A percentile compares a stretch with the other conserved stretches of the same genome.
Evolutionary conservation across 176 grass and related monocot species (phyloP).

Genomic region (Bonia amplexicaulis): DNA sequence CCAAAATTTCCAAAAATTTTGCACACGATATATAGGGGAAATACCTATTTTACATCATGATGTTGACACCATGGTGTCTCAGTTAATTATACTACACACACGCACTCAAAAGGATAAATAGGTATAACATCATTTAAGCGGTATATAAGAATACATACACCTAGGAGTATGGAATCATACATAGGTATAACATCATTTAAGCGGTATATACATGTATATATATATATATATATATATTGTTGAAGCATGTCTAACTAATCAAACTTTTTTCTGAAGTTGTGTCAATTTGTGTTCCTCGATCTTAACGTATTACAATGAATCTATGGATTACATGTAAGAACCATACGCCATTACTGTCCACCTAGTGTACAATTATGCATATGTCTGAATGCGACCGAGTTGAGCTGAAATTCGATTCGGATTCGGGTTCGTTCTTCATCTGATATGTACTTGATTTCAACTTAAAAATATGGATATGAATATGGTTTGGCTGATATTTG

Average conservation of each 20-base stretch:
- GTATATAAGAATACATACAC: no score
- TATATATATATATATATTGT: background rate
- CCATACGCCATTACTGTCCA: background rate
- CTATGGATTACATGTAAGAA: background rate
- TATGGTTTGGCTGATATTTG: background rate
- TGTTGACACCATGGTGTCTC: no score
- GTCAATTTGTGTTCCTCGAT: background rate
- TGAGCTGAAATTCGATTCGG: background rate
- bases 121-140: no score
- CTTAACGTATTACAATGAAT: background rate
- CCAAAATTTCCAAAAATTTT: no score
- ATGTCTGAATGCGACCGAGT: background rate
- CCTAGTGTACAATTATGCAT: background rate
- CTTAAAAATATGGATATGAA: background rate
- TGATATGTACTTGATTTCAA: background rate
- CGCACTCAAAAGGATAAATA: no score
- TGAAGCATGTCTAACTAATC: background rate
- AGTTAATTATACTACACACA: no score
- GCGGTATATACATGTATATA: no score
- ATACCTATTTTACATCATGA: no score
- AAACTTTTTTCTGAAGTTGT: background rate
- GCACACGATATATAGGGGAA: no score
- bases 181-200: no score
- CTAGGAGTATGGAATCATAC: no score
- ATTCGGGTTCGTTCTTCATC: background rate